These are phyloP conservation scores for Tylopilus vinaceipallidus DNA, from an alignment of 768 basidiomycete genomes.

Conservation along the genomic window DNA sequence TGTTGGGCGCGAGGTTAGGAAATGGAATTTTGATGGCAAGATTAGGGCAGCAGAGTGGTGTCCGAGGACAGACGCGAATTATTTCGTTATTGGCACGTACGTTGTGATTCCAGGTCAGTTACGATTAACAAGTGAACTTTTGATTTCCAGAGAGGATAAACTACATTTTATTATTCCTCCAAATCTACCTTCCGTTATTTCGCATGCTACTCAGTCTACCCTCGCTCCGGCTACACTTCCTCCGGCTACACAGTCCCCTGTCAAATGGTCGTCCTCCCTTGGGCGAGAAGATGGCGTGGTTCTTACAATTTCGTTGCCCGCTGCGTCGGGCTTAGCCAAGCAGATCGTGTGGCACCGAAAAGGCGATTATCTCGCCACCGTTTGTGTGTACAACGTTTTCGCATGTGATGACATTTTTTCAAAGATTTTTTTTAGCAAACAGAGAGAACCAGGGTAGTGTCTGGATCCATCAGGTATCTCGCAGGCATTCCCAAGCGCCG, in stretches of 20 bases:
- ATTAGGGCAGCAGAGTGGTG: slow-evolving; percentile 92
- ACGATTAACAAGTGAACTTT: slow-evolving; percentile 8
- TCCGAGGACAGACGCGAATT: slow-evolving; percentile 77
- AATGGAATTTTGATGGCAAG: slow-evolving; percentile 79
- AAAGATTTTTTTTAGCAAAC: slow-evolving; percentile 43
- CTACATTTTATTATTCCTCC: slow-evolving; percentile 82
- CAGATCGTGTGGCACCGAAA: slow-evolving; percentile 91
- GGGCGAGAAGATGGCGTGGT: slow-evolving; percentile 52
- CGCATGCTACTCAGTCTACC: slow-evolving; percentile 57
- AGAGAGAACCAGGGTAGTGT: slow-evolving; percentile 77
- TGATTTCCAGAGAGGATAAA: slow-evolving; percentile 64
- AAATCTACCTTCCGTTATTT: slow-evolving; percentile 58
- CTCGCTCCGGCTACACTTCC: slow-evolving; percentile 66
- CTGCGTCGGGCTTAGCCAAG: slow-evolving; percentile 66
- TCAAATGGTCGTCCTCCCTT: slow-evolving; percentile 65
- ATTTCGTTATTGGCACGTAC: slow-evolving; percentile 78
- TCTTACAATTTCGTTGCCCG: slow-evolving; percentile 59
- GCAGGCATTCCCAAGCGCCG: slow-evolving; percentile 94
- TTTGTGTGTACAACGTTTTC: slow-evolving; percentile 63
- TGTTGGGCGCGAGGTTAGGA: slow-evolving; percentile 83
- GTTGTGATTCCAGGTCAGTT: slow-evolving; percentile 32
- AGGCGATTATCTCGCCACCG: slow-evolving; percentile 94
- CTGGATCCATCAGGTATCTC: slow-evolving; percentile 94
- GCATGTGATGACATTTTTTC: slow-evolving; percentile 4
- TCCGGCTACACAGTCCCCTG: slow-evolving; percentile 54